Base-by-base conservation (phyloP, 1,284 basidiomycete species). In the Ceratobasidium papillatum region DNA sequence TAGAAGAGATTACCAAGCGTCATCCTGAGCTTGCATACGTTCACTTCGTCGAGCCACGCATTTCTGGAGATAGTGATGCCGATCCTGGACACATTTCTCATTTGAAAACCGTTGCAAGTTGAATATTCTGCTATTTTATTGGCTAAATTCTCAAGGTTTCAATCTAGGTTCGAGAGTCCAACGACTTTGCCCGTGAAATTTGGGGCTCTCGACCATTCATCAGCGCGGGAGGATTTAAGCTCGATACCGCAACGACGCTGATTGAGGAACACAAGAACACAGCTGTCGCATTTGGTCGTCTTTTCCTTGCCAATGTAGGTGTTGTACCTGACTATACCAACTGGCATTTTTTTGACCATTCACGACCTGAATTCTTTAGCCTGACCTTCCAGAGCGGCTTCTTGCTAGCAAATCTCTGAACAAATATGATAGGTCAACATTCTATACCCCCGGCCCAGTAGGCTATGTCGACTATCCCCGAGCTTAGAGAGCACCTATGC, bases 151-250 rank as follows among this genome's bases (percentile, higher is more conserved):
- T 51, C 27, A 14, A 5, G 25, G 2, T 7, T 54, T 56, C 1
- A 68, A 30, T n/a, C 27, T 56, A 68, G 65, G n/a, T 51, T 32
- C n/a, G n/a, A n/a, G n/a, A n/a, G n/a, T 66, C 77, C 0, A 79
- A 75, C 45, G 78, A 56, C 32, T 78, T 75, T 71, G 73, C 63
- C 11, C 69, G 66, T 27, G 52, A 76, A 19, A 54, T 75, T 43
- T 77, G 76, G 76, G 19, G 56, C 34, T 65, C n/a, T 78, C 80
- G 17, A 69, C 81, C 81, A 0, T 84, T 89, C 68, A 84, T 90
- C 56, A 82, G 82, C 1, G 85, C 86, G 0, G 88, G 87, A 30
- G 87, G 86, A 14, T 68, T 56, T 47, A 56, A 7, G 11, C 11
- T n/a, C 8, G 19, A 22, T 3, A 38, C 65, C 1, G 65, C 65